Percentiles rank a stretch among this genome's conserved stretches.
Conservation (phyloP, 495 filamentous ascomycete species). For the Rostrohypoxylon terebratum region DNA sequence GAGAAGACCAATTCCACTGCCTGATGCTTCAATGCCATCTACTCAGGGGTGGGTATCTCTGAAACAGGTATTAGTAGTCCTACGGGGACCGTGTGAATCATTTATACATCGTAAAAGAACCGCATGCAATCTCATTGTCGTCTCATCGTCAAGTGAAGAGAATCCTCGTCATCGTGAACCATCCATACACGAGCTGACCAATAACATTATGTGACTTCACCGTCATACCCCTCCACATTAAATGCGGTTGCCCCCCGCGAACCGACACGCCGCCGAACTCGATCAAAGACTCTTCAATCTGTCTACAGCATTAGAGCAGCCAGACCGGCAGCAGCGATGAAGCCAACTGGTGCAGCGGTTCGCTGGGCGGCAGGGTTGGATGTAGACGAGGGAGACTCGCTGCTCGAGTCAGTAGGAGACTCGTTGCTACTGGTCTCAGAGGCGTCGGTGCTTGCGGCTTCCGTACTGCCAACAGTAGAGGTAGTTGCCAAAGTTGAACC, state of each 20-base stretch:
- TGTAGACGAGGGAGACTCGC: conserved; percentile 35
- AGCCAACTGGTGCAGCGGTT: conserved; percentile 49
- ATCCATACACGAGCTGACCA: conserved; percentile 41
- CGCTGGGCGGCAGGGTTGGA: conserved; percentile 44
- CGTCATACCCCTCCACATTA: conserved; percentile 37
- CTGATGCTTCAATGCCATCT: conserved; percentile 45
- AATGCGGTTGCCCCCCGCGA: conserved; percentile 22
- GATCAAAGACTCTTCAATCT: not conserved
- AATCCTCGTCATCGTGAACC: conserved; percentile 39
- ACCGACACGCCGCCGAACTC: conserved; percentile 20
- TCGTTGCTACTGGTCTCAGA: conserved; percentile 9
- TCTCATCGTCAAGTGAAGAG: conserved; percentile 43
- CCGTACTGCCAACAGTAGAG: conserved; percentile 45
- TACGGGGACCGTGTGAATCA: conserved; percentile 42
- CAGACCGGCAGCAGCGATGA: conserved; percentile 47
- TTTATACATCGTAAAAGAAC: conserved; percentile 53
- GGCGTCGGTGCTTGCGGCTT: conserved; percentile 27
- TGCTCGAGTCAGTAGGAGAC: not conserved
- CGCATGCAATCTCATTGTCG: conserved; percentile 35
- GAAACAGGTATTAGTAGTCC: conserved; percentile 49
- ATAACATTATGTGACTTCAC: conserved; percentile 47
- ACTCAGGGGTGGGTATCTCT: conserved; percentile 50
- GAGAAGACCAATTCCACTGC: conserved; percentile 49
- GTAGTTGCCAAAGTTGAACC: conserved; percentile 50
- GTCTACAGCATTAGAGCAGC: conserved; percentile 46